These are phyloP conservation scores for Suillus bovinus DNA, from an alignment of 768 basidiomycete species.

Conservation along the genomic window DNA sequence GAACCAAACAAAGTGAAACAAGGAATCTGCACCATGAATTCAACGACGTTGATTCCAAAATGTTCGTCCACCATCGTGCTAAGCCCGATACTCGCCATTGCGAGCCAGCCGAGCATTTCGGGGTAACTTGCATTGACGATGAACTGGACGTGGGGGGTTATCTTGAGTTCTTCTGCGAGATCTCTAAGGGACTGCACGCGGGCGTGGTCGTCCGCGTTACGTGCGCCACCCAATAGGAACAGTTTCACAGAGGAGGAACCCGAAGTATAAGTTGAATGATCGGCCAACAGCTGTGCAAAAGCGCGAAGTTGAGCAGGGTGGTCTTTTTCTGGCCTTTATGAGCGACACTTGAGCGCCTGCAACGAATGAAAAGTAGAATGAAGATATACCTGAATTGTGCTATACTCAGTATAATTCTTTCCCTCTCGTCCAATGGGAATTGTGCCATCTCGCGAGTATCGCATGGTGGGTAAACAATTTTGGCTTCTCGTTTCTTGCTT, in stretches of 20 bases:
- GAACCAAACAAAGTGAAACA: slow-evolving; percentile 8
- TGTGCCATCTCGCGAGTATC: slow-evolving; percentile 72
- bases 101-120: slow-evolving; percentile 68
- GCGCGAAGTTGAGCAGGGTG: slow-evolving; percentile 78
- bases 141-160: slow-evolving; percentile 57
- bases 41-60: slow-evolving; percentile 97
- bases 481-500: slow-evolving; percentile 70
- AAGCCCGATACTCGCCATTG: slow-evolving; percentile 77
- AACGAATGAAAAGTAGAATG: slow-evolving; percentile 15
- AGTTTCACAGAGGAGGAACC: slow-evolving; percentile 47
- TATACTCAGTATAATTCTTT: slow-evolving; percentile 75
- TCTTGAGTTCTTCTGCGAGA: slow-evolving; percentile 64
- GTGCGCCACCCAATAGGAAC: slow-evolving; percentile 80
- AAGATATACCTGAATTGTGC: slow-evolving; percentile 82
- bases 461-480: slow-evolving; percentile 89
- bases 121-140: slow-evolving; percentile 82
- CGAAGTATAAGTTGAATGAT: slow-evolving; percentile 56
- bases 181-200: slow-evolving; percentile 63
- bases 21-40: slow-evolving; percentile 78
- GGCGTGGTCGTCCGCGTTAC: slow-evolving; percentile 73
- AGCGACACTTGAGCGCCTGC: neutral
- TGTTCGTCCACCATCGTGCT: slow-evolving; percentile 99
- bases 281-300: slow-evolving; percentile 56
- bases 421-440: slow-evolving; percentile 54
- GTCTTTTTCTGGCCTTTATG: slow-evolving; percentile 87